Conservation (phyloP, 768 basidiomycete genomes). For the Pseudohyphozyma bogoriensis region DNA sequence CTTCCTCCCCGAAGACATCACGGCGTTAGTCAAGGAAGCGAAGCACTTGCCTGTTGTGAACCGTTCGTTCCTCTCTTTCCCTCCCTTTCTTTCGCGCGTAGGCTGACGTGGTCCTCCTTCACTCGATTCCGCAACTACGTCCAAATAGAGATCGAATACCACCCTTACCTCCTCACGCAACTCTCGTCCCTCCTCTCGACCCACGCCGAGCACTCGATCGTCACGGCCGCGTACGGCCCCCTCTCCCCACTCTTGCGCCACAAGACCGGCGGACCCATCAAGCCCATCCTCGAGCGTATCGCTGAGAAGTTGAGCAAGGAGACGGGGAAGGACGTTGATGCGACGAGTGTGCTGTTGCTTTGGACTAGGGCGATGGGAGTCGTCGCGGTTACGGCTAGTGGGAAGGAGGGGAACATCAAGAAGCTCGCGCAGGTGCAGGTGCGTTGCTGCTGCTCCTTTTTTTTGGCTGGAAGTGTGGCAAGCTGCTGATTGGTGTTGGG, state of each 20-base stretch:
- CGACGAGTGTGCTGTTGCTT: slow-evolving; percentile 31
- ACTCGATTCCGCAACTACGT: background rate
- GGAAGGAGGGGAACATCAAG: slow-evolving; percentile 30
- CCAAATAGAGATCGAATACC: slow-evolving; percentile 35
- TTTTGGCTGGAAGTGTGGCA: too few species aligned
- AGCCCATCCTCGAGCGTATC: slow-evolving; percentile 32
- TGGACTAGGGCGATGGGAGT: slow-evolving; percentile 35
- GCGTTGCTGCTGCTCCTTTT: too few species aligned
- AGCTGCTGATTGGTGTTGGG: too few species aligned
- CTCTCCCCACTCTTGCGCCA: slow-evolving; percentile 35
- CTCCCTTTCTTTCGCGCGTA: too few species aligned
- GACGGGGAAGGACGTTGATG: slow-evolving; percentile 30
- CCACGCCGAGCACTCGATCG: slow-evolving; percentile 34
- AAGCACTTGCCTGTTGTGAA: slow-evolving; percentile 38
- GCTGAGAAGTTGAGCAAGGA: slow-evolving; percentile 30
- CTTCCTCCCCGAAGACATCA: slow-evolving; percentile 28
- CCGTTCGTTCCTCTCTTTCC: slow-evolving; percentile 29
- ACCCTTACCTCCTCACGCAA: slow-evolving; percentile 36
- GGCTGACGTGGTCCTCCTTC: background rate
- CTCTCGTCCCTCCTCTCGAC: slow-evolving; percentile 33
- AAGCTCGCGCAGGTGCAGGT: slow-evolving; percentile 27
- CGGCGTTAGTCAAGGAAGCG: slow-evolving; percentile 26
- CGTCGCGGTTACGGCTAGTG: slow-evolving; percentile 33
- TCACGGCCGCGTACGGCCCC: slow-evolving; percentile 34
- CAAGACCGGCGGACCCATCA: slow-evolving; percentile 33